A percentile compares a stretch with the other conserved stretches of the same genome.
Conservation (phyloP, 2,329 filamentous ascomycete genomes). For the Trichoderma oligosporum region DNA sequence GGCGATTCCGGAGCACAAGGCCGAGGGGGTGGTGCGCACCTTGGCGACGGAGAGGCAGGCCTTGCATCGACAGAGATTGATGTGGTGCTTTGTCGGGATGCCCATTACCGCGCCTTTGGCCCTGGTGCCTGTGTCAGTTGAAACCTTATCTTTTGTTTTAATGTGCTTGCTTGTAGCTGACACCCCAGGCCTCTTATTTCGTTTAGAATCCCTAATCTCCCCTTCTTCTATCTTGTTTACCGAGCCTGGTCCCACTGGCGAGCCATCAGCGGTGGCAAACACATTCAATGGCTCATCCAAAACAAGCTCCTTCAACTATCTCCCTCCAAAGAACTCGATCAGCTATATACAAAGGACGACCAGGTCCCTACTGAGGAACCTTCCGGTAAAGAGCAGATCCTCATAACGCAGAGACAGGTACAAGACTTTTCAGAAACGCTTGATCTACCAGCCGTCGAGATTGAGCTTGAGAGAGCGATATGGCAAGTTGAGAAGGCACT, state of each 20-base stretch:
- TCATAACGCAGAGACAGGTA: slow-evolving; percentile 52
- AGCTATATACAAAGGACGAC: slow-evolving; percentile 60
- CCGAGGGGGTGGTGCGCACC: slow-evolving; percentile 61
- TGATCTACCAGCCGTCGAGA: slow-evolving; percentile 64
- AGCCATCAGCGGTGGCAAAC: slow-evolving; percentile 77
- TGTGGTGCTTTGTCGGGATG: slow-evolving; percentile 78
- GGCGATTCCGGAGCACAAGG: slow-evolving; percentile 61
- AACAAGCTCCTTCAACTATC: slow-evolving; percentile 65
- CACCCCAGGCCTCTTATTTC: neutral
- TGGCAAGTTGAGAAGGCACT: slow-evolving; percentile 63
- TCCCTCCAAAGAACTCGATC: slow-evolving; percentile 67
- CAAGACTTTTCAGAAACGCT: slow-evolving; percentile 58
- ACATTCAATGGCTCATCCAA: slow-evolving; percentile 75
- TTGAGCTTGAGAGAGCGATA: slow-evolving; percentile 71
- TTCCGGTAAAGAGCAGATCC: slow-evolving; percentile 33
- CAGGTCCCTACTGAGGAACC: slow-evolving; percentile 20
- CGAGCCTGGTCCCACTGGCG: slow-evolving; percentile 89
- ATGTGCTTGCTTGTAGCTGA: neutral
- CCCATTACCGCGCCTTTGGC: slow-evolving; percentile 80
- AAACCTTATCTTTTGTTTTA: too few relatives aligned
- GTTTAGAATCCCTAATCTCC: slow-evolving; percentile 78
- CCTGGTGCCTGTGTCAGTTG: slow-evolving; percentile 77
- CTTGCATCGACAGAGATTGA: slow-evolving; percentile 71
- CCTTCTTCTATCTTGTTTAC: slow-evolving; percentile 94
- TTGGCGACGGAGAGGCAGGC: slow-evolving; percentile 77